A percentile compares a stretch with the other conserved stretches of the same genome.
These are phyloP conservation scores for Blastobotrys robertii DNA, from an alignment of 805 yeast species.

Conservation along the genomic window DNA sequence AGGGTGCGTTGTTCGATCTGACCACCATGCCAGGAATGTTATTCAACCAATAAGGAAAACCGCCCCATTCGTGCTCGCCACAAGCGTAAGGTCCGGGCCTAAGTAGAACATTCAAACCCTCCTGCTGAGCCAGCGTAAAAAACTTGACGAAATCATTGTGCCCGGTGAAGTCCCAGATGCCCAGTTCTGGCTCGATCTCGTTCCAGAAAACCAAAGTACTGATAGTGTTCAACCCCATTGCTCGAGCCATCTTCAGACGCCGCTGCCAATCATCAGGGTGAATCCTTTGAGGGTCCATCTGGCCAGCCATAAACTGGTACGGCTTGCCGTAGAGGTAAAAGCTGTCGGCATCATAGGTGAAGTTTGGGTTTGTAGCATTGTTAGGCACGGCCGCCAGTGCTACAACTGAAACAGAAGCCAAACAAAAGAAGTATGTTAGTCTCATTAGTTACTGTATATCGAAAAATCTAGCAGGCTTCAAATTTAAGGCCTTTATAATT, in stretches of 20 bases:
- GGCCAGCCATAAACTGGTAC: not conserved
- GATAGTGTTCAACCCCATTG: not conserved
- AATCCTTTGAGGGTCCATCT: slow-evolving; percentile 1
- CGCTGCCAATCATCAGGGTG: not conserved
- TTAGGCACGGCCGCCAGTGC: too few relatives aligned
- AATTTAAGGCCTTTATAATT: too few relatives aligned
- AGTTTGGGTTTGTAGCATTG: not conserved
- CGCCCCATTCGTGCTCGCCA: not conserved
- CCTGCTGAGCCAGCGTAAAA: not conserved
- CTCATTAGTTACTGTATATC: too few relatives aligned
- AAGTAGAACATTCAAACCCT: not conserved
- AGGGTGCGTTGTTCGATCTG: not conserved
- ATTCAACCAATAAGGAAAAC: not conserved
- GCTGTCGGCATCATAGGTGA: not conserved
- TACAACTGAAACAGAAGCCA: too few relatives aligned
- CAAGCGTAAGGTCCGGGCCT: not conserved
- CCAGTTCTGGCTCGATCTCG: not conserved
- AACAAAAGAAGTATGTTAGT: too few relatives aligned
- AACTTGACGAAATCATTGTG: not conserved
- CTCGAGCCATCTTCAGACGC: not conserved
- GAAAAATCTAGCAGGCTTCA: too few relatives aligned
- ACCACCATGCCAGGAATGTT: not conserved
- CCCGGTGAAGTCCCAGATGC: not conserved
- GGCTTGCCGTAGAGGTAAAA: not conserved
- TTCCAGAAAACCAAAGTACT: not conserved